Conservation (phyloP, 169 alveolate species). For the Cystoisospora suis region DNA sequence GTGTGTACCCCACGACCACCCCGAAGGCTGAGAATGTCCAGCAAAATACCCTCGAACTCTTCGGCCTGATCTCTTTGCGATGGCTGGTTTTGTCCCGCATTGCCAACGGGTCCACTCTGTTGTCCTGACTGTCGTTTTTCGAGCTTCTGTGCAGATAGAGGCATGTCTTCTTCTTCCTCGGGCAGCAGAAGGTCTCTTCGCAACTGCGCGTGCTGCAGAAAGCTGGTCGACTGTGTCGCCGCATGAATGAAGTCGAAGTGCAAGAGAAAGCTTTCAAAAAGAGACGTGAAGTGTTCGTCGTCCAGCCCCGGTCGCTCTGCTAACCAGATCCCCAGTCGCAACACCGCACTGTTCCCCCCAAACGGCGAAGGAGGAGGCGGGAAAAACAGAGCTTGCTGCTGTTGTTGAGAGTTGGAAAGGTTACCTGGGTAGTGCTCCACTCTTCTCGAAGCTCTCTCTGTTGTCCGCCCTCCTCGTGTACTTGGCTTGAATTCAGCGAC, state of each 20-base stretch:
- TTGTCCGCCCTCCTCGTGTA: too few relatives aligned
- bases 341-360: neutral
- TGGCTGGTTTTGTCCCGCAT: too few relatives aligned
- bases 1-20: neutral
- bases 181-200: neutral
- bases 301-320: constrained; percentile 18
- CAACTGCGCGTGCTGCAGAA: constrained; percentile 10
- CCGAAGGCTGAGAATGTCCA: neutral
- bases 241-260: constrained; percentile 35
- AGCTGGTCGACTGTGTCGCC: neutral
- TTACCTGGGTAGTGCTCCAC: too few relatives aligned
- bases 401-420: too few relatives aligned
- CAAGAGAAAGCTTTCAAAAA: constrained; percentile 7
- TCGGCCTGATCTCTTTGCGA: neutral
- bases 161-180: neutral
- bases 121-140: neutral
- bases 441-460: too few relatives aligned
- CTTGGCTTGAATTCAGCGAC: too few relatives aligned
- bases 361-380: constrained; percentile 31
- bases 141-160: neutral
- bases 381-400: neutral
- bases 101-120: neutral
- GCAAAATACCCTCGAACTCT: neutral
- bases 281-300: neutral
- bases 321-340: constrained; percentile 19